A percentile compares a stretch with the other conserved stretches of the same genome.
These are phyloP conservation scores for Colletotrichum tropicicola DNA, from an alignment of 2,329 filamentous ascomycete genomes.

Conservation along the genomic window DNA sequence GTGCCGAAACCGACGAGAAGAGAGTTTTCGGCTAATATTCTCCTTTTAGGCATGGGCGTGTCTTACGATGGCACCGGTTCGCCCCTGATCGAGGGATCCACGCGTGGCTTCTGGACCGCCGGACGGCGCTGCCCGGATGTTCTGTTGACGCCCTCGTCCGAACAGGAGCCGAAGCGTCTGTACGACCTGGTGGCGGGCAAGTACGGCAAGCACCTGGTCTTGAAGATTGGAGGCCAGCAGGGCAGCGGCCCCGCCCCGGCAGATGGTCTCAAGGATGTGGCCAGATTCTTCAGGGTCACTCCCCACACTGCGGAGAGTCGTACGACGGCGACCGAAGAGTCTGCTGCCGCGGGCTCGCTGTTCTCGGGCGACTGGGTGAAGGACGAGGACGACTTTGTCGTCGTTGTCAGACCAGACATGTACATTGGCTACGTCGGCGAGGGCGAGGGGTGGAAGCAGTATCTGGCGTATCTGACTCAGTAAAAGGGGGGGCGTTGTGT, in stretches of 20 bases:
- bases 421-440: conserved; percentile 47
- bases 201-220: conserved; percentile 43
- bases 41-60: conserved; percentile 48
- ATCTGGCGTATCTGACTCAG: conserved; percentile 33
- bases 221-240: conserved; percentile 32
- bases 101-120: conserved; percentile 46
- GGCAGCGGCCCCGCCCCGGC: neutral
- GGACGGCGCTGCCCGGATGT: conserved; percentile 49
- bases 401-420: conserved; percentile 51
- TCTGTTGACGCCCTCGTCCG: conserved; percentile 31
- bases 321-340: conserved; percentile 3
- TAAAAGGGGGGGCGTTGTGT: neutral
- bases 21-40: conserved; percentile 2
- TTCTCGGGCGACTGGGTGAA: conserved; percentile 43
- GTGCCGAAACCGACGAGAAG: conserved; percentile 2
- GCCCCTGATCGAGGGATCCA: conserved; percentile 42
- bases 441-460: conserved; percentile 37
- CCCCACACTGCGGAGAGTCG: conserved; percentile 2
- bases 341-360: neutral
- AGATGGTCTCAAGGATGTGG: neutral
- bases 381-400: conserved; percentile 37
- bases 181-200: conserved; percentile 38
- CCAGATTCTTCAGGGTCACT: conserved; percentile 23
- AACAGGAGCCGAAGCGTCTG: conserved; percentile 35
- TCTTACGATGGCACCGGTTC: conserved; percentile 46